Base-by-base conservation (phyloP, 2,329 filamentous ascomycete species). In the Botrytis paeoniae region DNA sequence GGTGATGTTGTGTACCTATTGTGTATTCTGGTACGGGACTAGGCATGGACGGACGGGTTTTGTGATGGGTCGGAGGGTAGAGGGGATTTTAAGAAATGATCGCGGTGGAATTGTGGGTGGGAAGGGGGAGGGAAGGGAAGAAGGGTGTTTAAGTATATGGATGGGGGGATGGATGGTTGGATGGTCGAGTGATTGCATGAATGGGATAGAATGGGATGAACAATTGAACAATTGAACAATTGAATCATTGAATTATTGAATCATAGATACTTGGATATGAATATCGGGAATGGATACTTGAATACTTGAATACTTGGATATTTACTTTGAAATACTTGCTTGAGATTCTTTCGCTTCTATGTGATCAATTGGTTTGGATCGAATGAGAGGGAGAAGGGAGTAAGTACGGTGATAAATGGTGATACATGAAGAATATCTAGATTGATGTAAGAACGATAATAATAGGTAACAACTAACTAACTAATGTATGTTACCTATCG, bases 171-270 rank as follows among this genome's bases (percentile, higher is more conserved):
- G 37, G 25, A 6, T 61, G 35, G 25, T 2, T 62, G 37, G 22
- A 3, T 20, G 18, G 9, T 0, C 22, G 43, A 45, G 18, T 16
- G n/a, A 29, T 29, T 35, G 45, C 10, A 57, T 57, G 16, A 9
- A 60, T 60, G 20, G n/a, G 54, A 59, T 59, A 29, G n/a, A 41
- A 62, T 62, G 37, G 37, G 60, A 62, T 62, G 60, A 41, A 62
- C 60, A 62, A 41, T 62, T 41, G 35, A 22, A n/a, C n/a, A n/a
- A n/a, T n/a, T n/a, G n/a, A n/a, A n/a, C n/a, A n/a, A 4, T 16
- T 62, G 10, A n/a, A n/a, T 16, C 9, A 62, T 29, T 35, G 35
- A 22, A 37, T 61, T 3, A 4, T 16, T 62, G 10, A n/a, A n/a
- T 16, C 10, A 62, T 29, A 32, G 60, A 62, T 37, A 62, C 22